Base-by-base conservation (phyloP, 371 early-diverging fungal genomes). In the Mortierella sp. region DNA sequence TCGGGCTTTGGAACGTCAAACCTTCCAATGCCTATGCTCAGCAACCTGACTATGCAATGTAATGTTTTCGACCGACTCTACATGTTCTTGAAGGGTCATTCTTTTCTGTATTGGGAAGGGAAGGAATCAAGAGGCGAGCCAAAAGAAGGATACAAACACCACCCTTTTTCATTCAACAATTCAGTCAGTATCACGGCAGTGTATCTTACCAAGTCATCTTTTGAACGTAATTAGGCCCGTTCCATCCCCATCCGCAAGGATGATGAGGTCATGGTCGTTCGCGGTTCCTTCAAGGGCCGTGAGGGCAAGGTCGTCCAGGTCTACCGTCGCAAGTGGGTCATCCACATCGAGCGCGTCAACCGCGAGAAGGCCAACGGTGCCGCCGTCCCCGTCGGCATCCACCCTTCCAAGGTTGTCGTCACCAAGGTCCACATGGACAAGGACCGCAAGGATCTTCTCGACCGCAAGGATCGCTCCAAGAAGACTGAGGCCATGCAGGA, bases 251-350 rank as follows among this genome's bases (percentile, higher is more conserved):
- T 99, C 89, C 97, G 98, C 92, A 95, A 95, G 91, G 98, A 97
- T 88, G 99, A 99, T 92, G 99, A 98, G 94, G 99, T 99, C 84
- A 90, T 92, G 87, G 95, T 99, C 84, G 95, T 97, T 88, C 96
- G 99, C 82, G 99, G 99, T 86, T 93, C 92, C 90, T 92, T 94
- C 95, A 99, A 99, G 96, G 99, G 98, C 88, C 96, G 96, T 86
- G 97, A 97, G 90, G 99, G 99, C 89, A 98, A 98, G 96, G 96
- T 99, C 84, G 91, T 92, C 79, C 93, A 96, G 83, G 97, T 97
- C 89, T 99, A 98, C 97, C 97, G 99, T 89, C 96, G 97, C 93
- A 98, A 98, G 96, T 99, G 95, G 94, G 96, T 97, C 84, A 99
- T 99, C 92, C 97, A 99, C 96, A 94, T 99, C 84, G 99, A 99